Evolutionary conservation across 2,329 filamentous ascomycete genomes (phyloP).

Genomic region (Colletotrichum scovillei): DNA sequence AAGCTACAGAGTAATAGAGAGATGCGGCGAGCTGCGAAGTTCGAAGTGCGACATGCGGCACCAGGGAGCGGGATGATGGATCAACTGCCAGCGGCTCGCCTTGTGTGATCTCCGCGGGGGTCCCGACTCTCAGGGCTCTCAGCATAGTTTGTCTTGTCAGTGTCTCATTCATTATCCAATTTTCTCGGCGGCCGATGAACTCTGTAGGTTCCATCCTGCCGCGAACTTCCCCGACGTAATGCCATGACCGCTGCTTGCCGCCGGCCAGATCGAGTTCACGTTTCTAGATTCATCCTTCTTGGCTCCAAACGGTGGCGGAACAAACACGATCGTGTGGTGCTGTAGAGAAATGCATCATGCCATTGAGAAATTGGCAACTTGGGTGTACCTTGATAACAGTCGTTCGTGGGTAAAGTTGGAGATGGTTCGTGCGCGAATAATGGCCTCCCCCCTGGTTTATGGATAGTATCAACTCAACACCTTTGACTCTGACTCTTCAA

Average conservation of each 20-base stretch:
- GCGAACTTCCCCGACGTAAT: neutral
- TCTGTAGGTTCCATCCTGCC: neutral
- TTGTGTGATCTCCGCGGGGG: neutral
- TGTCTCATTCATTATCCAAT: neutral
- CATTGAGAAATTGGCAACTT: neutral
- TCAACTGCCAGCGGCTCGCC: neutral
- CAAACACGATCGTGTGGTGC: neutral
- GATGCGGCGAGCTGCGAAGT: slow-evolving; percentile 31
- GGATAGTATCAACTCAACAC: neutral
- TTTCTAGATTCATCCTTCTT: neutral
- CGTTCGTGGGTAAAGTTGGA: neutral
- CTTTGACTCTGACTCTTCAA: neutral
- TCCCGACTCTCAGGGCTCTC: neutral
- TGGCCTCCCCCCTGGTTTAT: neutral
- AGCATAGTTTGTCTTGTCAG: neutral
- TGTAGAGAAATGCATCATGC: neutral
- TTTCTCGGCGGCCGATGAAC: neutral
- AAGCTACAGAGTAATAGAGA: neutral
- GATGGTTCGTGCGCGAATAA: neutral
- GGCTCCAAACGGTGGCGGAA: neutral
- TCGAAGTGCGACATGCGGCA: neutral
- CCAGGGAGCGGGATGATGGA: neutral
- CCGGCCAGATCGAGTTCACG: neutral
- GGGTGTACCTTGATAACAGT: neutral
- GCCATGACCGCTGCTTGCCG: neutral